These are phyloP conservation scores for Pseudovirgaria hyperparasitica DNA, from an alignment of 2,329 filamentous ascomycete species.

Conservation along the genomic window DNA sequence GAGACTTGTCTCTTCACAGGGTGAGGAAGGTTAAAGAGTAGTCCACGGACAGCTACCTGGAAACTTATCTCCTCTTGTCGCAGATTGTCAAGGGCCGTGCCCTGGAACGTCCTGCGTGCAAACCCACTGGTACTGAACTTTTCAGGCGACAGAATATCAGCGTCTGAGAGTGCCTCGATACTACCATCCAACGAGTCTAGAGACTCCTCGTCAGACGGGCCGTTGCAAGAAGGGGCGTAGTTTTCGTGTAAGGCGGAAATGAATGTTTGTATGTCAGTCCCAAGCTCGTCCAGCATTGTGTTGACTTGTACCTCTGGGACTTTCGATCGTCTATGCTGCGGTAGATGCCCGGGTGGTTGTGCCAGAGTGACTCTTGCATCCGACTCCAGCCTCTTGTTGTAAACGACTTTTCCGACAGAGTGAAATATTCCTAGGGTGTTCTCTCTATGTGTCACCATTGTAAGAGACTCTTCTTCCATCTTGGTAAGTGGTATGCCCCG, in stretches of 20 bases:
- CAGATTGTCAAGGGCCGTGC: conserved; percentile 53
- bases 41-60: conserved; percentile 74
- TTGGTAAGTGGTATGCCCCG: conserved; percentile 54
- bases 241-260: conserved; percentile 89
- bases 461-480: conserved; percentile 66
- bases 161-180: conserved; percentile 74
- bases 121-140: conserved; percentile 51
- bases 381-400: conserved; percentile 69
- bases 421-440: conserved; percentile 90
- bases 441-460: conserved; percentile 75
- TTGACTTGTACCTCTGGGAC: conserved; percentile 40
- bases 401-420: conserved; percentile 87
- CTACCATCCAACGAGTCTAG: conserved; percentile 75
- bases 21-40: conserved; percentile 72
- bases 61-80: conserved; percentile 92
- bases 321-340: conserved; percentile 30
- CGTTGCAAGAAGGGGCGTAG: conserved; percentile 72
- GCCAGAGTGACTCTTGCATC: conserved; percentile 15
- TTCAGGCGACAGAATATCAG: conserved; percentile 70
- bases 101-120: conserved; percentile 33
- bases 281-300: conserved; percentile 78
- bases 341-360: conserved; percentile 34
- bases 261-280: conserved; percentile 84
- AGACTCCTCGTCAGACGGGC: conserved; percentile 44
- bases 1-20: conserved; percentile 57